A percentile compares a stretch with the other conserved stretches of the same genome.
Evolutionary conservation across 768 basidiomycete genomes (phyloP).

Genomic region (Kwoniella pini): DNA sequence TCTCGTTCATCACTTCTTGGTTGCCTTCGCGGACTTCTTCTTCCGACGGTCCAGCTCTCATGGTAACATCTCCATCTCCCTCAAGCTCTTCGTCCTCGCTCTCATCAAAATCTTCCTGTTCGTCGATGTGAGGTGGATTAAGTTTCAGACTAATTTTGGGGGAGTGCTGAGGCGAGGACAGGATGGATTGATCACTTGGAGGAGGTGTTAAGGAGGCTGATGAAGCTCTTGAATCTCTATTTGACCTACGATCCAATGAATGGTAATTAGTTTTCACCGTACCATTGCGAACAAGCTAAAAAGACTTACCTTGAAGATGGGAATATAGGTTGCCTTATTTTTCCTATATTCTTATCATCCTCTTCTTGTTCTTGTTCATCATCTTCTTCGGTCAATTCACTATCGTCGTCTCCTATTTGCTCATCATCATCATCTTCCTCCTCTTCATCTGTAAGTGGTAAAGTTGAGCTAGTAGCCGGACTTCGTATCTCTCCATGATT

Average conservation of each 20-base stretch:
- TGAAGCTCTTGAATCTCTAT: slow-evolving; percentile 17
- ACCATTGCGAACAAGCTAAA: no score
- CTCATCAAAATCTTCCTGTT: not conserved
- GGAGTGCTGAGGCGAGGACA: slow-evolving; percentile 7
- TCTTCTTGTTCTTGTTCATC: slow-evolving; percentile 5
- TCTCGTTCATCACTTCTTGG: not conserved
- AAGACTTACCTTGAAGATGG: slow-evolving; percentile 1
- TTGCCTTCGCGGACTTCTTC: slow-evolving; percentile 14
- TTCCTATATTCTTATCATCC: not conserved
- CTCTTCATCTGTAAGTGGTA: slow-evolving; percentile 30
- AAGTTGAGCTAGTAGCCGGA: slow-evolving; percentile 17
- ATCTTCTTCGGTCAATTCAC: not conserved
- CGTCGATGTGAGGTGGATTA: slow-evolving; percentile 6
- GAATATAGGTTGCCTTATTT: not conserved
- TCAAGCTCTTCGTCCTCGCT: slow-evolving; percentile 6
- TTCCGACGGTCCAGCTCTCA: slow-evolving; percentile 18
- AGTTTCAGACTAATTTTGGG: slow-evolving; percentile 9
- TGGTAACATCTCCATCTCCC: slow-evolving; percentile 16
- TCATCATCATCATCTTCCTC: slow-evolving; percentile 2
- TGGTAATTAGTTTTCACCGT: no score
- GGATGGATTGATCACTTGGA: slow-evolving; percentile 10
- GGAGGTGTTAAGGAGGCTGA: slow-evolving; percentile 20
- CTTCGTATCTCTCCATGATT: slow-evolving; percentile 2
- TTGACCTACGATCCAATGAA: not conserved
- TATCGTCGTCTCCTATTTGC: slow-evolving; percentile 26